phyloP scores from a whole-genome alignment of 805 yeast species.

The Saccharomycopsis babjevae region DNA sequence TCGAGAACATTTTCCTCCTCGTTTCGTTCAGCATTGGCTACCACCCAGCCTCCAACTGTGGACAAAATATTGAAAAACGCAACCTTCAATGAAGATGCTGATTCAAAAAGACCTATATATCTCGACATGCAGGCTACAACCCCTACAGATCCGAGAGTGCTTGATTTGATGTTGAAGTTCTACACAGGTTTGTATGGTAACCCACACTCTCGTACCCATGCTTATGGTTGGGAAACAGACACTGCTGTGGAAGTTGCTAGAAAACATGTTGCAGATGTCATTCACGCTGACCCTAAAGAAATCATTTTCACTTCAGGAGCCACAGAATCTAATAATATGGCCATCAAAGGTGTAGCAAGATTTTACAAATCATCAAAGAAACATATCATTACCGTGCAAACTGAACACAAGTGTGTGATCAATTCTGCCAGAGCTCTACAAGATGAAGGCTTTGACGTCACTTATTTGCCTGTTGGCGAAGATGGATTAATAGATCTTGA shows the following conservation, averaged over 20 bases:
- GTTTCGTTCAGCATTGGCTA: background rate
- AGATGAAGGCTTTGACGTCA: conserved; percentile 94
- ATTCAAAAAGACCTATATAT: conserved; percentile 84
- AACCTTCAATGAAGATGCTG: conserved; percentile 22
- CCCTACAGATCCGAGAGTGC: conserved; percentile 93
- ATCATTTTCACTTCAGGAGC: conserved; percentile 97
- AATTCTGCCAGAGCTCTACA: conserved; percentile 92
- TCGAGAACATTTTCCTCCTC: background rate
- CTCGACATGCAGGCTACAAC: conserved; percentile 98
- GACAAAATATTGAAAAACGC: conserved; percentile 11
- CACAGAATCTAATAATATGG: conserved; percentile 93
- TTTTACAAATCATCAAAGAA: conserved; percentile 83
- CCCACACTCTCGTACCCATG: conserved; percentile 94
- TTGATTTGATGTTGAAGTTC: conserved; percentile 77
- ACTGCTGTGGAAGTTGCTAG: conserved; percentile 84
- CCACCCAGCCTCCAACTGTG: conserved; percentile 10
- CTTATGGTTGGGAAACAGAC: conserved; percentile 99
- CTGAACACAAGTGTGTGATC: conserved; percentile 98
- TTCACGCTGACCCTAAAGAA: conserved; percentile 92
- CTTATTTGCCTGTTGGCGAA: conserved; percentile 73
- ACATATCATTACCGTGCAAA: conserved; percentile 91
- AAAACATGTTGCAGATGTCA: conserved; percentile 67
- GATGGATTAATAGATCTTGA: conserved; percentile 77
- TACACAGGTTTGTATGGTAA: conserved; percentile 93
- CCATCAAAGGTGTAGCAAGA: conserved; percentile 89